Evolutionary conservation across 306 rosid genomes (phyloP), one percentile per base, ranked within the genome.

Genomic region (Corylus avellana): DNA sequence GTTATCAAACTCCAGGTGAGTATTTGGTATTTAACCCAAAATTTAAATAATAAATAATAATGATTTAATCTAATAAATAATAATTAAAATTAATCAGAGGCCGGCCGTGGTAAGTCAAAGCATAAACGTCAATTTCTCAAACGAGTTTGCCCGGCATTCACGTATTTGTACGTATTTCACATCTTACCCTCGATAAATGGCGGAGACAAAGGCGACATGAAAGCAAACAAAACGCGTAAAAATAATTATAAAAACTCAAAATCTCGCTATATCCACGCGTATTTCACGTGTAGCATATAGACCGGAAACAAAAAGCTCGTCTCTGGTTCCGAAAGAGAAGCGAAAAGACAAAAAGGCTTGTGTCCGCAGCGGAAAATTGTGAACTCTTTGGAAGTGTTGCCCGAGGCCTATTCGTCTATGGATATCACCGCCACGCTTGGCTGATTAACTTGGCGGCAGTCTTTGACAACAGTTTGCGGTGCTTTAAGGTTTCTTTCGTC

Each of bases 191-290:
- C 22, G 63, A 11, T 16, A 9, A 0, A 57, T 18, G 76, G 83
- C 84, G 78, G 54, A 75, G 54, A 85, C 47, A 27, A 68, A 27
- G 68, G 73, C 50, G 55, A 42, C 29, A 12, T 18, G 37, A 12
- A 49, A 49, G 53, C 53, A 9, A 49, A 49, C 17, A 9, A 11
- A n/a, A 48, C 44, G 46, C n/a, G 13, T 59, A 59, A 59, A 22
- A 25, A 25, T 1, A 25, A 25, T 11, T 4, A 32, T 13, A 13
- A 63, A 14, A 49, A 72, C 25, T 46, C 18, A 50, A 44, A 44
- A 47, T 72, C 44, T 46, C 77, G 29, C 17, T 63, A 63, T 14
- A 5, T 5, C 20, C 44, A 32, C 70, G 46, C 42, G 46, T 16
- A 14, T 32, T 5, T 63, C 18, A 63, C 70, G 70, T 27, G 14